A percentile compares a stretch with the other conserved stretches of the same genome.
Evolutionary conservation across 139 green algal species (phyloP).

Genomic region (Volvox reticuliferus): DNA sequence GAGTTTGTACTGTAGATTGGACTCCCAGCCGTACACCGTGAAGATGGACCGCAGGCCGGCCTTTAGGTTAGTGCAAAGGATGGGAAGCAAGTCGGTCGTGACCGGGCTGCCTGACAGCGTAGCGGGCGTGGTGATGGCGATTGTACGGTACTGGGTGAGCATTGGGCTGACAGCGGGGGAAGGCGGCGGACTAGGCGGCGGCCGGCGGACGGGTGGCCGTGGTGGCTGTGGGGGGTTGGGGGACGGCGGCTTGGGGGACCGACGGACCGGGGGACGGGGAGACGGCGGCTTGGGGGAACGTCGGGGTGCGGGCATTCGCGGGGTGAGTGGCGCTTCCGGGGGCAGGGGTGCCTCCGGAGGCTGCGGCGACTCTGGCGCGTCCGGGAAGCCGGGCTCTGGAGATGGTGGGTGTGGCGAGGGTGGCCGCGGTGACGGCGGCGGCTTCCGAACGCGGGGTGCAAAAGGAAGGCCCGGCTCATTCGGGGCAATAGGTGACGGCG

Average conservation of each 20-base stretch:
- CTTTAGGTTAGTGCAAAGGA: constrained; percentile 17
- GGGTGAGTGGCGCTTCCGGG: background rate
- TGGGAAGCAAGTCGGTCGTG: background rate
- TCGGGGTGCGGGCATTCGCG: background rate
- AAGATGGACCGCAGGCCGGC: constrained; percentile 20
- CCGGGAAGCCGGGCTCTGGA: background rate
- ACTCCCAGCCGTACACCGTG: constrained; percentile 14
- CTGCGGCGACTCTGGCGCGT: background rate
- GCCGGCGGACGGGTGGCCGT: background rate
- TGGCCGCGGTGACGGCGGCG: background rate
- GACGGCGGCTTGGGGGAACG: background rate
- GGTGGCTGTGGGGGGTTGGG: background rate
- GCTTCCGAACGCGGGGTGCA: background rate
- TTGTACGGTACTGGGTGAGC: constrained; percentile 7
- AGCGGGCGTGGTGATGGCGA: constrained; percentile 1
- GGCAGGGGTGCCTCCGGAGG: background rate
- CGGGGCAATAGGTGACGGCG: background rate
- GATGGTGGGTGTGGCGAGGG: background rate
- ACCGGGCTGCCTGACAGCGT: background rate
- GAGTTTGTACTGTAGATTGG: background rate
- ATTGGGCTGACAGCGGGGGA: background rate
- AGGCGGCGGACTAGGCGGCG: background rate
- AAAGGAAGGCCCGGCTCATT: background rate
- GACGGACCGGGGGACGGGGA: background rate
- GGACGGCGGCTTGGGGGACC: background rate